phyloP scores from a whole-genome alignment of 257 asterid species.

The Paraleonurus japonicus region DNA sequence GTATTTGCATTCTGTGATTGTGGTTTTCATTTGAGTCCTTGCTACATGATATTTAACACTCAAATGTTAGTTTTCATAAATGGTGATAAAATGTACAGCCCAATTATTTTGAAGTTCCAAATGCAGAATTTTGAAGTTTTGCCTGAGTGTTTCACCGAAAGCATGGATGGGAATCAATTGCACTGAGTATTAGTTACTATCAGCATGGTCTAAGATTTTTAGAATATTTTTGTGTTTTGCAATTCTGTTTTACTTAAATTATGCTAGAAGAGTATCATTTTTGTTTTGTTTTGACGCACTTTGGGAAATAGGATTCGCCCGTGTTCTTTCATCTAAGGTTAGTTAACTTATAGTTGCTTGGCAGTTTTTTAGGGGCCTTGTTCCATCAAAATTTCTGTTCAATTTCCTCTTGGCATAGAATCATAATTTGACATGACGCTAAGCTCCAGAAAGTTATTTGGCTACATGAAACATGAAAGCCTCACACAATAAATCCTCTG shows the following conservation, averaged over 20 bases:
- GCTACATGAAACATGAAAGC: not conserved
- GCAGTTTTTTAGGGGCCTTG: not conserved
- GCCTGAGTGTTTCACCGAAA: not conserved
- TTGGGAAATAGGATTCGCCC: not conserved
- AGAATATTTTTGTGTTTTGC: not conserved
- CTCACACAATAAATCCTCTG: not conserved
- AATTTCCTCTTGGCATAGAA: not conserved
- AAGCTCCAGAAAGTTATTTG: not conserved
- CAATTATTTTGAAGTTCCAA: slow-evolving; percentile 5
- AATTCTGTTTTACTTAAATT: not conserved
- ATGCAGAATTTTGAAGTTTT: not conserved
- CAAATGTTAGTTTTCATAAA: not conserved
- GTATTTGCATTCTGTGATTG: slow-evolving; percentile 16
- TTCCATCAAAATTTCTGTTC: not conserved
- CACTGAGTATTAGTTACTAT: not conserved
- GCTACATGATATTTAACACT: slow-evolving; percentile 7
- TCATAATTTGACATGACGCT: not conserved
- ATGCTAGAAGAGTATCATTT: not conserved
- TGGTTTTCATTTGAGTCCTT: slow-evolving; percentile 21
- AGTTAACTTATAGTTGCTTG: not conserved
- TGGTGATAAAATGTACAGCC: slow-evolving; percentile 5
- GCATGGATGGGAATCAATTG: not conserved
- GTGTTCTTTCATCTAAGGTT: not conserved
- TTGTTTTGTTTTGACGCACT: not conserved
- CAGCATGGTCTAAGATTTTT: not conserved